A percentile compares a stretch with the other conserved stretches of the same genome.
phyloP scores from a whole-genome alignment of 192 early-diverging fungal genomes.

The Coemansia sp. region DNA sequence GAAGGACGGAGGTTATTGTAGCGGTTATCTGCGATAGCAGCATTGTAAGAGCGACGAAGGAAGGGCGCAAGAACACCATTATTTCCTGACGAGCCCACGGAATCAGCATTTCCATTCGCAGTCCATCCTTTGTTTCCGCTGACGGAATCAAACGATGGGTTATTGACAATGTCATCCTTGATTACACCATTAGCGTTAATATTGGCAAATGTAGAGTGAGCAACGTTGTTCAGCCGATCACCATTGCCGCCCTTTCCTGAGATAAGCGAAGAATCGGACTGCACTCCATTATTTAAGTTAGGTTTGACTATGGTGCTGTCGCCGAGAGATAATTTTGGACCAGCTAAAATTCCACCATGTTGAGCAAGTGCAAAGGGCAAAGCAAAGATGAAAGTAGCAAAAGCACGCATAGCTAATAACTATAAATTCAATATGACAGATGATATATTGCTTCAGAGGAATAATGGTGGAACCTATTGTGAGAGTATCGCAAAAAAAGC shows the following conservation, averaged over 20 bases:
- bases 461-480: too few species aligned
- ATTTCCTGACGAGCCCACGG: conserved; percentile 15
- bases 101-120: conserved; percentile 44
- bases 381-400: conserved; percentile 36
- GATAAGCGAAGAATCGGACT: conserved; percentile 42
- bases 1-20: conserved; percentile 5
- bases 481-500: too few species aligned
- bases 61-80: conserved; percentile 7
- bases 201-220: conserved; percentile 39
- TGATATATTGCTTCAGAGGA: too few species aligned
- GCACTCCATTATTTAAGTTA: conserved; percentile 50
- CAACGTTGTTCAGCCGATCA: conserved; percentile 32
- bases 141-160: conserved; percentile 31
- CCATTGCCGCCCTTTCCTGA: conserved; percentile 3
- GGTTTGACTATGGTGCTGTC: conserved; percentile 45
- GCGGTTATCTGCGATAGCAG: conserved; percentile 33
- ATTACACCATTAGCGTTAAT: conserved; percentile 40
- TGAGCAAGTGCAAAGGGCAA: conserved; percentile 22
- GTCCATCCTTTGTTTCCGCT: conserved; percentile 52
- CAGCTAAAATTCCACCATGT: conserved; percentile 40
- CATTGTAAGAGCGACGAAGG: conserved; percentile 25
- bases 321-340: conserved; percentile 25
- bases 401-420: conserved; percentile 33
- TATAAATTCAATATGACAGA: background rate
- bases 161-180: conserved; percentile 53